Conservation (phyloP, 371 early-diverging fungal genomes). For the Lichtheimia ornata region DNA sequence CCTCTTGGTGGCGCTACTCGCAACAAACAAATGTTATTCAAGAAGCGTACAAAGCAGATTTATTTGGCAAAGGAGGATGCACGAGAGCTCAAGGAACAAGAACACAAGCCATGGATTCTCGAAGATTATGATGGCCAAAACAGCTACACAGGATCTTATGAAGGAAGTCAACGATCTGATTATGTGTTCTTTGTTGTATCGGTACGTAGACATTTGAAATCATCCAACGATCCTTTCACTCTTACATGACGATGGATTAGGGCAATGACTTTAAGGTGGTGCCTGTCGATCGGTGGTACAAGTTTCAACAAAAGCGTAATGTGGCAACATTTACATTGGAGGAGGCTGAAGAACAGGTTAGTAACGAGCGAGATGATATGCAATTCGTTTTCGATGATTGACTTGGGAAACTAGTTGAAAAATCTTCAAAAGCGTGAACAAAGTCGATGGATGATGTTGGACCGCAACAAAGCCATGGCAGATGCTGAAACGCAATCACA, state of each 20-base stretch:
- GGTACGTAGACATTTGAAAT: constrained; percentile 9
- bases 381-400: neutral
- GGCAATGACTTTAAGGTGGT: constrained; percentile 85
- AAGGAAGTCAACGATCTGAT: constrained; percentile 76
- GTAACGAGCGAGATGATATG: neutral
- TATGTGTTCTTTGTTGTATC: constrained; percentile 83
- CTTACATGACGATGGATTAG: constrained; percentile 20
- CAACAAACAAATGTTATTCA: constrained; percentile 80
- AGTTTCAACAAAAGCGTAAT: constrained; percentile 80
- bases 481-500: constrained; percentile 20
- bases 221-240: neutral
- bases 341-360: constrained; percentile 91
- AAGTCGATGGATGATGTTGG: constrained; percentile 77
- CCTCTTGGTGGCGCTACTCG: constrained; percentile 78
- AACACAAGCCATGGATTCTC: constrained; percentile 78
- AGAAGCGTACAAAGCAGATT: constrained; percentile 82
- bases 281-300: constrained; percentile 90
- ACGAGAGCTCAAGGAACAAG: constrained; percentile 69
- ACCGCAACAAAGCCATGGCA: constrained; percentile 30
- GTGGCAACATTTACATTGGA: constrained; percentile 84
- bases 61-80: constrained; percentile 76
- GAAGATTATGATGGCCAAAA: constrained; percentile 75
- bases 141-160: constrained; percentile 72
- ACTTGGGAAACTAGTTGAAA: constrained; percentile 30
- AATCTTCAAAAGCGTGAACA: constrained; percentile 59